Base-by-base conservation (phyloP, 2,329 filamentous ascomycete genomes). In the Leptographium lundbergii region DNA sequence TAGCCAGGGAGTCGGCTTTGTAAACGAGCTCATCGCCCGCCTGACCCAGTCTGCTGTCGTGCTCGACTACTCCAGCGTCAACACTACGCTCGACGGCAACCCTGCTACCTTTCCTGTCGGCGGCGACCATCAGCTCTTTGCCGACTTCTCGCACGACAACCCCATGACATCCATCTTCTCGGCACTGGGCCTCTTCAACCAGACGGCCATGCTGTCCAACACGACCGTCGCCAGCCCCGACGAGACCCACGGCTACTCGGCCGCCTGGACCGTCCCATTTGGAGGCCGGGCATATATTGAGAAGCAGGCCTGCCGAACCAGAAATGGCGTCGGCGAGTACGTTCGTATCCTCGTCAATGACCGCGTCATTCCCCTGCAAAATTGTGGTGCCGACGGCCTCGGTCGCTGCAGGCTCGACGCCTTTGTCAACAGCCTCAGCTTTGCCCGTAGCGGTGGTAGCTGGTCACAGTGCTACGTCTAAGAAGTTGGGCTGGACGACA, bases 131-230 rank as follows among this genome's bases (percentile, higher is more conserved):
- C 45, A 22, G 39, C 72, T 95, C 1, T 96, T 94, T 67, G 90
- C 89, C 0, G 91, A 96, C 71, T 96, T 96, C 68, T 88, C 85
- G 61, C 91, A 96, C 70, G 91, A 96, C 71, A 95, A 94, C 69
- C 84, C 87, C 67, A 90, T 96, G 83, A 83, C 81, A 25, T 79
- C 80, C 6, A 83, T 94, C 11, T 87, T 88, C 67, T 82, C 83
- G 5, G 89, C 90, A 0, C 69, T 96, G 63, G 88, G 90, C 0
- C 73, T 96, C 34, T 95, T 90, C 72, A 88, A 91, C 65, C 73
- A 71, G 51, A 89, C 86, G 0, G 67, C 68, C 14, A 74, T 84
- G 0, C 72, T 88, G 25, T 76, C 79, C 1, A 77, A 76, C 22
- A 74, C 73, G 2, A 74, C 73, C 5, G 69, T 81, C 22, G 68